Evolutionary conservation across 208 protist genomes (phyloP), one percentile per base, ranked within the genome.

Genomic region (Leishmania major): DNA sequence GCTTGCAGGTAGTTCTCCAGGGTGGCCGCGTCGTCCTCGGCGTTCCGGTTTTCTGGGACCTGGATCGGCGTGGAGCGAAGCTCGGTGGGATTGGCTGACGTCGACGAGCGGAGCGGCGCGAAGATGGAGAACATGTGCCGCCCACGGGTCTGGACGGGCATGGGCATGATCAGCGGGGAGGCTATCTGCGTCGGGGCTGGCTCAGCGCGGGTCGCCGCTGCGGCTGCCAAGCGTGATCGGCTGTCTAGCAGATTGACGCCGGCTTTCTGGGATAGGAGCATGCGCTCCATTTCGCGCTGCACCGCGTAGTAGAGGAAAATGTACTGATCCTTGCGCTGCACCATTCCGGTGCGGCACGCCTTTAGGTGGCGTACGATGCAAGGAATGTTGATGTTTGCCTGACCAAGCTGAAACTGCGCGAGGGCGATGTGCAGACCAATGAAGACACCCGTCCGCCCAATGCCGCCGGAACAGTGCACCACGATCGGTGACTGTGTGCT

Each of bases 381-480:
- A 47, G 85, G 80, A n/a, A 96, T 87, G 79, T 84, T 89, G 35
- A 97, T 89, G 53, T 87, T 79, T 74, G 86, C 76, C 22, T 83
- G 86, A 77, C 92, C 87, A 17, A 93, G 84, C 78, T 94, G 89
- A 81, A 97, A 95, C 86, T 94, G 89, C 5, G 88, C 90, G 37
- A 96, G 88, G 4, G 86, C 80, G 37, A 96, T 83, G 86, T 97
- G 94, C 81, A 97, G 82, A 69, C 84, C 89, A 73, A 97, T 94
- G 64, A 97, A 97, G n/a, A 96, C 91, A 43, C 94, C 94, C 28
- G 94, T 97, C 40, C 94, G 90, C n/a, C 94, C 94, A 28, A 97
- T 89, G 31, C 94, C 94, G 55, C 92, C 94, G n/a, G 90, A 94
- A 82, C 94, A 97, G 85, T 97, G 94, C 71, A 97, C 93, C 25